Percentiles rank a stretch among this genome's conserved stretches.
Conservation (phyloP, 371 early-diverging fungal genomes). For the Coemansia sp. region DNA sequence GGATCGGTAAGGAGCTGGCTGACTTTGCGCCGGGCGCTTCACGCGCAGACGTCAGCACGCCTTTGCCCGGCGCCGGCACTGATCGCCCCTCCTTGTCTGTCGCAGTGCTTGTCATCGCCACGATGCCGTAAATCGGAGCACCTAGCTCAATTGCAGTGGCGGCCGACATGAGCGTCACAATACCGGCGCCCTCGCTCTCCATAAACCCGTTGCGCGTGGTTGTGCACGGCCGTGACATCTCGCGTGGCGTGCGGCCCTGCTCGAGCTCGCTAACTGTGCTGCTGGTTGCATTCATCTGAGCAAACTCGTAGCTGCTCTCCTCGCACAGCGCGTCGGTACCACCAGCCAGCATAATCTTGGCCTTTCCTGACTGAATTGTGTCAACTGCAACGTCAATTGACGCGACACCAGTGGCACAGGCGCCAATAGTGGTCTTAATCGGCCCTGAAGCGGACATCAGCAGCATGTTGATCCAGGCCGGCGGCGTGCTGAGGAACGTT, state of each 20-base stretch:
- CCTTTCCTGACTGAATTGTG: conserved; percentile 87
- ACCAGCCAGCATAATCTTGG: conserved; percentile 92
- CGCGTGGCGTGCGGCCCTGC: conserved; percentile 85
- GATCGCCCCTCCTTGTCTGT: conserved; percentile 96
- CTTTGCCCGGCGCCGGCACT: conserved; percentile 94
- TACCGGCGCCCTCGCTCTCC: conserved; percentile 94
- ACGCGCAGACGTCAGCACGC: conserved; percentile 91
- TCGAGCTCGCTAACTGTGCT: conserved; percentile 83
- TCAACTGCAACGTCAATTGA: conserved; percentile 94
- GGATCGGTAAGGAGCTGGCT: conserved; percentile 59
- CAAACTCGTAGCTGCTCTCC: conserved; percentile 94
- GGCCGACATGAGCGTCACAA: conserved; percentile 90
- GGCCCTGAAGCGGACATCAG: conserved; percentile 92
- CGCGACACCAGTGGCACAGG: conserved; percentile 93
- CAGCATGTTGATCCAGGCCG: conserved; percentile 96
- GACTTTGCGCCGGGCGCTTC: conserved; percentile 59
- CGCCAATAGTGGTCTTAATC: conserved; percentile 94
- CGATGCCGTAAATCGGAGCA: conserved; percentile 89
- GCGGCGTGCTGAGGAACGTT: conserved; percentile 94
- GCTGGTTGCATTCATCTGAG: conserved; percentile 97
- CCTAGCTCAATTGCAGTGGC: conserved; percentile 91
- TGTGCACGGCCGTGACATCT: conserved; percentile 94
- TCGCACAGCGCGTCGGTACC: conserved; percentile 92
- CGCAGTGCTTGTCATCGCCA: conserved; percentile 90
- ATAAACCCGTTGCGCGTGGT: conserved; percentile 90